A percentile compares a stretch with the other conserved stretches of the same genome.
Evolutionary conservation across 2,329 filamentous ascomycete species (phyloP).

Genomic region (Aquanectria penicillioides): DNA sequence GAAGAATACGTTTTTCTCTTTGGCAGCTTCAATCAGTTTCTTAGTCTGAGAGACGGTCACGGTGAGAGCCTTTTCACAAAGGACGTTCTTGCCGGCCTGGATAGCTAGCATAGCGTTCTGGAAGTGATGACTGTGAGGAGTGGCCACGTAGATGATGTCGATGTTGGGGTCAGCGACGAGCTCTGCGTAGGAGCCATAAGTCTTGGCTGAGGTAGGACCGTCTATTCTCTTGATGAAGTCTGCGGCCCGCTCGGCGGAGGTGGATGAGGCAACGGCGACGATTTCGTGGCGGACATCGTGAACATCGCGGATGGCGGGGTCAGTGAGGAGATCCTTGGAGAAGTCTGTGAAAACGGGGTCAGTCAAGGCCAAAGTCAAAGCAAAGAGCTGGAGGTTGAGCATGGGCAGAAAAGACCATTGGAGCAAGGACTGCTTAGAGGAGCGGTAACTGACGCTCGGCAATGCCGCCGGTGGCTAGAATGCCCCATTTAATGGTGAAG

Average conservation of each 20-base stretch:
- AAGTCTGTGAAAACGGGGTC: constrained; percentile 60
- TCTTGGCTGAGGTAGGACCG: constrained; percentile 72
- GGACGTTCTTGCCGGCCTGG: constrained; percentile 84
- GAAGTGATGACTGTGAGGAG: constrained; percentile 92
- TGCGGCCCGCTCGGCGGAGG: constrained; percentile 73
- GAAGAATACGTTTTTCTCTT: constrained; percentile 76
- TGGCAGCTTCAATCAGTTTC: constrained; percentile 77
- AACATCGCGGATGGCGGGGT: constrained; percentile 75
- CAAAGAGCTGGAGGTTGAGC: background rate
- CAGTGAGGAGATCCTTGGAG: constrained; percentile 80
- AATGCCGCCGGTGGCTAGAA: constrained; percentile 69
- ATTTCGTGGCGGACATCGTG: constrained; percentile 80
- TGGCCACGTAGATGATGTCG: constrained; percentile 89
- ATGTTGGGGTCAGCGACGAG: constrained; percentile 81
- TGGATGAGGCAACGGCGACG: constrained; percentile 82
- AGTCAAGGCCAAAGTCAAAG: background rate
- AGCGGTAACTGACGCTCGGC: constrained; percentile 60
- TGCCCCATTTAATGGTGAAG: constrained; percentile 66
- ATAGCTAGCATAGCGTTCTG: constrained; percentile 89
- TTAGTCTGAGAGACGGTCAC: constrained; percentile 82
- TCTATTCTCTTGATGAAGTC: constrained; percentile 78
- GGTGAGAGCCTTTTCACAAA: constrained; percentile 92
- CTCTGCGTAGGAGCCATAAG: constrained; percentile 85
- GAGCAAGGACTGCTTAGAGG: background rate
- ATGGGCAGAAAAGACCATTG: background rate